Evolutionary conservation across 495 filamentous ascomycete species (phyloP).

Genomic region (Tuber melanosporum): DNA sequence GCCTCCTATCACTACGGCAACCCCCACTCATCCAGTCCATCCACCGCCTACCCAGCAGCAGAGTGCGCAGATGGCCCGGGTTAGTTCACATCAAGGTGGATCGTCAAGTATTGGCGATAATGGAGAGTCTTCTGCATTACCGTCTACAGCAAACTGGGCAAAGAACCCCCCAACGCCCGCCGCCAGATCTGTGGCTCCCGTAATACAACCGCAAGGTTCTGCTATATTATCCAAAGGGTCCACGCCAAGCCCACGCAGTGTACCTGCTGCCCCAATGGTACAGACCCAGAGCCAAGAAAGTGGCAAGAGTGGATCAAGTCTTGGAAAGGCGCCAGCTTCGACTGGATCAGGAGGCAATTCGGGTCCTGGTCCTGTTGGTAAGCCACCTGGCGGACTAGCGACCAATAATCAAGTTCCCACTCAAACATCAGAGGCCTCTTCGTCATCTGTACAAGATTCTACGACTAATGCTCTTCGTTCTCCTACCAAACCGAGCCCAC

Average conservation of each 20-base stretch:
- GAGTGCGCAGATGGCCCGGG: slow-evolving; percentile 68
- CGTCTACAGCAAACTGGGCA: slow-evolving; percentile 90
- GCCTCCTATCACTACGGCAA: slow-evolving; percentile 50
- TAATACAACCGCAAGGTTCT: slow-evolving; percentile 27
- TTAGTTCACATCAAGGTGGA: slow-evolving; percentile 42
- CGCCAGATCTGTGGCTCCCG: slow-evolving; percentile 36
- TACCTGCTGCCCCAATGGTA: slow-evolving; percentile 34
- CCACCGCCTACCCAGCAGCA: slow-evolving; percentile 49
- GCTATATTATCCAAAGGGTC: slow-evolving; percentile 31
- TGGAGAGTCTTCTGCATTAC: slow-evolving; percentile 76
- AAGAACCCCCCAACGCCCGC: slow-evolving; percentile 58
- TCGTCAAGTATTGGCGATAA: slow-evolving; percentile 44
- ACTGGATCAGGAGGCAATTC: slow-evolving; percentile 18
- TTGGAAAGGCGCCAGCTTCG: slow-evolving; percentile 26
- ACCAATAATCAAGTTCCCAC: slow-evolving; percentile 14
- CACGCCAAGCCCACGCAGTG: slow-evolving; percentile 65
- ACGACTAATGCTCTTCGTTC: slow-evolving; percentile 17
- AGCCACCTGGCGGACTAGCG: slow-evolving; percentile 7
- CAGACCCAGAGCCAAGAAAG: slow-evolving; percentile 37
- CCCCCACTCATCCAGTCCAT: slow-evolving; percentile 57
- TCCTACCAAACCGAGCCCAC: slow-evolving; percentile 16
- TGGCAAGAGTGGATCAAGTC: slow-evolving; percentile 25
- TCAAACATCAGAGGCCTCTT: slow-evolving; percentile 16
- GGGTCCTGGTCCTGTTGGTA: slow-evolving; percentile 12
- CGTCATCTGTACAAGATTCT: slow-evolving; percentile 32